A percentile compares a stretch with the other conserved stretches of the same genome.
Conservation (phyloP, 2,329 filamentous ascomycete species). For the Cordyceps militaris region DNA sequence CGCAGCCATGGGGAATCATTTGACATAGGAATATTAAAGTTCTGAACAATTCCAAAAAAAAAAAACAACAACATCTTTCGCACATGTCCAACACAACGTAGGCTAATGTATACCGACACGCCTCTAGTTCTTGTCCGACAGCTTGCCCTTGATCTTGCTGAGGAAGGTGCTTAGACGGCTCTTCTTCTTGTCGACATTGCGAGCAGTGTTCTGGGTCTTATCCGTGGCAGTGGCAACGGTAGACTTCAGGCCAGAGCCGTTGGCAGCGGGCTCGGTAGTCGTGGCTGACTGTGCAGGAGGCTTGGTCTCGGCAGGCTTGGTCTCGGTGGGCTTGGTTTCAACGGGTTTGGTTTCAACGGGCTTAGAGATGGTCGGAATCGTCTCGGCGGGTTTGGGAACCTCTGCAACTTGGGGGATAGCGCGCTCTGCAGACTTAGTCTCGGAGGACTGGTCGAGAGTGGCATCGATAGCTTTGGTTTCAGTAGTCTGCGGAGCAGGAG, state of each 20-base stretch:
- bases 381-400: neutral
- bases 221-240: conserved; percentile 13
- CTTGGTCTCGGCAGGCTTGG: conserved; percentile 6
- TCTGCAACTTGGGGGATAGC: neutral
- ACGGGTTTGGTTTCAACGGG: neutral
- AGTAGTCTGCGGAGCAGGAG: conserved; percentile 13
- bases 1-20: conserved; percentile 29
- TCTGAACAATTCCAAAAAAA: conserved; percentile 27
- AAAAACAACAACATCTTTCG: neutral
- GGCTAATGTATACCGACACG: neutral
- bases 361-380: neutral
- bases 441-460: neutral
- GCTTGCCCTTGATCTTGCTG: conserved; percentile 46
- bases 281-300: conserved; percentile 14
- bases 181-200: conserved; percentile 38
- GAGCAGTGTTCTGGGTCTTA: neutral
- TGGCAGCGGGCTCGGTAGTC: conserved; percentile 15
- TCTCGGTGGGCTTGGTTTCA: neutral
- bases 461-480: conserved; percentile 14
- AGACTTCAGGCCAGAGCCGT: conserved; percentile 19
- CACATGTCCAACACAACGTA: neutral
- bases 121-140: conserved; percentile 26
- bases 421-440: conserved; percentile 1
- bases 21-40: conserved; percentile 28
- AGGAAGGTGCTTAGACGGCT: conserved; percentile 57